These are phyloP conservation scores for Corylus heterophylla DNA, from an alignment of 306 rosid species.

Conservation along the genomic window DNA sequence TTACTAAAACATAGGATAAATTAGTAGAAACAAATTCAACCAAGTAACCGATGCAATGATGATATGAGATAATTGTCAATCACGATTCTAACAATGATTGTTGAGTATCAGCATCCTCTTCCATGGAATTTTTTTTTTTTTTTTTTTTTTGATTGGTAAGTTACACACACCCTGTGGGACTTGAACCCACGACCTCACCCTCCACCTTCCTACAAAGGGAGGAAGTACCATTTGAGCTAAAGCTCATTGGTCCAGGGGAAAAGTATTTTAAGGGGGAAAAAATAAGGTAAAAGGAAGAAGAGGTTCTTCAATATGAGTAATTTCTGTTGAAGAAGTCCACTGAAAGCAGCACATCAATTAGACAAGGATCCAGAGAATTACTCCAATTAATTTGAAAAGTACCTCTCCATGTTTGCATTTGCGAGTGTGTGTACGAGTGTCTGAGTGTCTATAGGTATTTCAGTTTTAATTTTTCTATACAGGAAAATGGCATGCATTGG, in stretches of 20 bases:
- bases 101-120: not conserved
- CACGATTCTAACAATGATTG: not conserved
- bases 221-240: too few species aligned
- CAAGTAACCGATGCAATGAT: not conserved
- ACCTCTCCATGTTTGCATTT: not conserved
- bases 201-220: too few species aligned
- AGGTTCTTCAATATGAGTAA: not conserved
- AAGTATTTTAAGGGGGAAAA: too few species aligned
- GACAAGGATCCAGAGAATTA: not conserved
- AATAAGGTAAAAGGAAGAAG: not conserved
- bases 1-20: conserved; percentile 8
- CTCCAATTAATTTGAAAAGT: not conserved
- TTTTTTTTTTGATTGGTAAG: too few species aligned
- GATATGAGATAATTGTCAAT: not conserved
- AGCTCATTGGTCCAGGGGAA: too few species aligned
- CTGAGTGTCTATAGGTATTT: too few species aligned
- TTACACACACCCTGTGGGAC: too few species aligned
- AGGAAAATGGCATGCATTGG: too few species aligned
- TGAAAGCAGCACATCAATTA: not conserved
- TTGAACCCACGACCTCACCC: too few species aligned
- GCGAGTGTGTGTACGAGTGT: too few species aligned
- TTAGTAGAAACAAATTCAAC: not conserved
- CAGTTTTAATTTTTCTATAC: too few species aligned
- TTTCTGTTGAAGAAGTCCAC: not conserved
- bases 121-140: not conserved